Evolutionary conservation across 75 land plant species (phyloP).

Genomic region (Selaginella tamariscina): DNA sequence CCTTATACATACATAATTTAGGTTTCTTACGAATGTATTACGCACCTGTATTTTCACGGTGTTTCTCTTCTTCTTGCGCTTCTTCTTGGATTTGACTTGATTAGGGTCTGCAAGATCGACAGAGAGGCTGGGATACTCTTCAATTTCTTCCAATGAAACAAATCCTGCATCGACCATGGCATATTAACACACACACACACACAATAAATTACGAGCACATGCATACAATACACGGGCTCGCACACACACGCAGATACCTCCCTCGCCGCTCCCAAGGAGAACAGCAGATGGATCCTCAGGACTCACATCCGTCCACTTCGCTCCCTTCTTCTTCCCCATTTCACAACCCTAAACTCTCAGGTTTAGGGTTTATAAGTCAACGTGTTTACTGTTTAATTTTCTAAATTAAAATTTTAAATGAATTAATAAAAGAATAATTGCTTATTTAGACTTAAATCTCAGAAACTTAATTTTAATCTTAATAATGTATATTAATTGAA

Average conservation of each 20-base stretch:
- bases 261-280: conserved; percentile 43
- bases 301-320: conserved; percentile 18
- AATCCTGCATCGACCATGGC: conserved; percentile 73
- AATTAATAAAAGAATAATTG: not conserved
- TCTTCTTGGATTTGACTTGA: conserved; percentile 7
- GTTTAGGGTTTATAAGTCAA: too few relatives aligned
- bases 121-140: conserved; percentile 49
- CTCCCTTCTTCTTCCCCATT: not conserved
- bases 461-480: not conserved
- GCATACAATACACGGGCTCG: not conserved
- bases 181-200: conserved; percentile 15
- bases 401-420: not conserved
- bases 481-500: not conserved
- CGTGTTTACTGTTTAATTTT: too few relatives aligned
- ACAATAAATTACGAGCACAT: not conserved
- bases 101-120: not conserved
- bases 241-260: conserved; percentile 32
- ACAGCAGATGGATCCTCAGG: conserved; percentile 31
- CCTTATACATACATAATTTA: not conserved
- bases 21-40: not conserved
- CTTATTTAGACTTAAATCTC: not conserved
- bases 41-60: conserved; percentile 1
- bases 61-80: conserved; percentile 16
- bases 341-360: too few relatives aligned
- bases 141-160: conserved; percentile 79